A percentile compares a stretch with the other conserved stretches of the same genome.
These are phyloP conservation scores for Talaromyces trachyspermus DNA, from an alignment of 495 filamentous ascomycete species.

Conservation along the genomic window DNA sequence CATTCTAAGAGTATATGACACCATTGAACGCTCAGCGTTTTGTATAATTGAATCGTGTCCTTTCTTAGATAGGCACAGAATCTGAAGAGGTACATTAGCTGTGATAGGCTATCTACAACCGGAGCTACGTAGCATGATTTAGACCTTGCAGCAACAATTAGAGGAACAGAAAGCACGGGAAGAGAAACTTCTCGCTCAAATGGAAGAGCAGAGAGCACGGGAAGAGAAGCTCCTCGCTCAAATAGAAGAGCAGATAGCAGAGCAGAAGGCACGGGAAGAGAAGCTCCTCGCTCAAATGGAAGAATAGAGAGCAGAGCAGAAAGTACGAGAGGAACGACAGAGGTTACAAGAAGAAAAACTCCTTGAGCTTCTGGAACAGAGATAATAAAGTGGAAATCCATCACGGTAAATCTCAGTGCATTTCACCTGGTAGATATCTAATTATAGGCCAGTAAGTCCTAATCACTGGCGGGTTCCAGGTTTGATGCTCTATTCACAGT, in stretches of 20 bases:
- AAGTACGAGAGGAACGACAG: constrained; percentile 1
- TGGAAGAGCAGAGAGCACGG: neutral
- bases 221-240: neutral
- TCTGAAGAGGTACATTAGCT: constrained; percentile 9
- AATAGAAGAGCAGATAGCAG: neutral
- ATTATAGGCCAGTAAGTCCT: too few species aligned
- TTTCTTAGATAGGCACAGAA: constrained; percentile 21
- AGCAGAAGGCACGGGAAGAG: neutral
- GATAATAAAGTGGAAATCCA: neutral
- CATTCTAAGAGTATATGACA: constrained; percentile 24
- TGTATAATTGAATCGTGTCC: constrained; percentile 16
- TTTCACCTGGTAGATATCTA: too few species aligned
- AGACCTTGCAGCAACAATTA: neutral
- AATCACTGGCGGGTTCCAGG: too few species aligned
- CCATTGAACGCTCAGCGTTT: constrained; percentile 15
- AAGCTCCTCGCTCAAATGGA: too few species aligned
- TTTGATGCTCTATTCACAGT: too few species aligned
- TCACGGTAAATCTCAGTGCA: too few species aligned
- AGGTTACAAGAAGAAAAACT: neutral
- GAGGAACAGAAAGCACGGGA: neutral
- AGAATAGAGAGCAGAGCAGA: neutral
- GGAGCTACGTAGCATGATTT: neutral
- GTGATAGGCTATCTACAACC: neutral
- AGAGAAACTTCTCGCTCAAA: neutral
- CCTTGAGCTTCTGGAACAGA: neutral